Conservation (phyloP, 495 filamentous ascomycete species). For the Talaromyces wortmannii region DNA sequence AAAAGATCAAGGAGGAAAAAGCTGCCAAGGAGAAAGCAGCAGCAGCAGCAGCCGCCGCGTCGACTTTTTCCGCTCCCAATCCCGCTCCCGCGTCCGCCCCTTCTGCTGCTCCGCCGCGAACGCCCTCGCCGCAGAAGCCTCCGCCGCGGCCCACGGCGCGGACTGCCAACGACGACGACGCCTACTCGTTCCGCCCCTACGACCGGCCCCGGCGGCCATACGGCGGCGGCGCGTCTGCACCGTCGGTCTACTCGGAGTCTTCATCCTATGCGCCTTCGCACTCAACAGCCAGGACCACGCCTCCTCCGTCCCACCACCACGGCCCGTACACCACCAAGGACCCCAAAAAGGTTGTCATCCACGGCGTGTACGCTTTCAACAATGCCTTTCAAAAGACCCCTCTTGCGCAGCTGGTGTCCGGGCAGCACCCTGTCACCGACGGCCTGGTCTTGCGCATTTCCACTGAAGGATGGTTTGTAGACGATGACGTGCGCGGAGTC, state of each 20-base stretch:
- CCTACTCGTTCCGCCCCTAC: constrained; percentile 78
- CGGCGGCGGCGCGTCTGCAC: constrained; percentile 30
- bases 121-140: constrained; percentile 49
- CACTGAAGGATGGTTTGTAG: constrained; percentile 90
- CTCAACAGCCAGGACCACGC: constrained; percentile 78
- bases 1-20: constrained; percentile 34
- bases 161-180: constrained; percentile 60
- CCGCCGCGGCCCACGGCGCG: constrained; percentile 48
- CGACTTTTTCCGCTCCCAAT: constrained; percentile 8
- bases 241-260: constrained; percentile 72
- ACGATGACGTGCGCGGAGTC: constrained; percentile 83
- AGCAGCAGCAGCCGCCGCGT: neutral
- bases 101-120: constrained; percentile 24
- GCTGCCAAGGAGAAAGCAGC: constrained; percentile 11
- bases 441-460: constrained; percentile 79
- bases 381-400: constrained; percentile 77
- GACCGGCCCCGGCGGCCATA: constrained; percentile 58
- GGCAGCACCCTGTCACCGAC: constrained; percentile 70
- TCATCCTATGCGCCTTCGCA: constrained; percentile 78
- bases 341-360: constrained; percentile 90
- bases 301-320: constrained; percentile 69
- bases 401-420: constrained; percentile 71
- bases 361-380: constrained; percentile 84
- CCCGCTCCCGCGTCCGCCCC: constrained; percentile 20
- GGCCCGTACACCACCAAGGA: constrained; percentile 77